A percentile compares a stretch with the other conserved stretches of the same genome.
Evolutionary conservation across 208 protist species (phyloP).

Genomic region (Plasmodiophora brassicae): DNA sequence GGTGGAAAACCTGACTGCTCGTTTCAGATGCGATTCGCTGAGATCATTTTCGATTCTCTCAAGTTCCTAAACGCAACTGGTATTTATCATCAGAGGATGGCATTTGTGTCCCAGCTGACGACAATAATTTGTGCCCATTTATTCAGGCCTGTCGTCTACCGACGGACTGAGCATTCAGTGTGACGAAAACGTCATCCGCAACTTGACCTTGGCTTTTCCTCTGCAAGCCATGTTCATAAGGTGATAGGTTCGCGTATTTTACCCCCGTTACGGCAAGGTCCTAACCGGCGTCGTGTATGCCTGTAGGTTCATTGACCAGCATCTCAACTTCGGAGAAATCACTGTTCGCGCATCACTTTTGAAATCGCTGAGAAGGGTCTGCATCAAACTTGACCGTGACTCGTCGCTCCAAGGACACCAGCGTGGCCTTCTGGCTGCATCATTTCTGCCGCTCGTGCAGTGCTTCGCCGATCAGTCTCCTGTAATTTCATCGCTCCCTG

Average conservation of each 20-base stretch:
- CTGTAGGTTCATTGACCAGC: background rate
- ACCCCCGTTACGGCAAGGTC: too few species aligned
- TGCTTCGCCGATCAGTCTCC: background rate
- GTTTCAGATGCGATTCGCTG: background rate
- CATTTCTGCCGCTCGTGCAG: background rate
- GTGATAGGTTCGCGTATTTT: too few species aligned
- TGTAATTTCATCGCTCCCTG: background rate
- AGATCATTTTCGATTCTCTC: background rate
- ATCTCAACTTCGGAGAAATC: background rate
- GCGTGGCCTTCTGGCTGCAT: background rate
- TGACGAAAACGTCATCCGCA: too few species aligned
- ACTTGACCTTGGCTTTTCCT: too few species aligned
- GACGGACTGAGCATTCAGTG: too few species aligned
- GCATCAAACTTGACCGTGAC: constrained; percentile 20
- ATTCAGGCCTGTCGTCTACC: too few species aligned
- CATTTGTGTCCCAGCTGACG: too few species aligned
- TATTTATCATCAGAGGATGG: too few species aligned
- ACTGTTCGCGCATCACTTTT: background rate
- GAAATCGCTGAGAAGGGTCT: background rate
- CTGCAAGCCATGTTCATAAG: background rate
- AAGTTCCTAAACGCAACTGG: background rate
- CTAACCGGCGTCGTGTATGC: too few species aligned
- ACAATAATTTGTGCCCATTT: too few species aligned
- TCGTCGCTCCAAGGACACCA: background rate
- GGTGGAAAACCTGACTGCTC: too few species aligned